phyloP scores from a whole-genome alignment of 805 yeast species.

The Wickerhamiella alocasiicola region DNA sequence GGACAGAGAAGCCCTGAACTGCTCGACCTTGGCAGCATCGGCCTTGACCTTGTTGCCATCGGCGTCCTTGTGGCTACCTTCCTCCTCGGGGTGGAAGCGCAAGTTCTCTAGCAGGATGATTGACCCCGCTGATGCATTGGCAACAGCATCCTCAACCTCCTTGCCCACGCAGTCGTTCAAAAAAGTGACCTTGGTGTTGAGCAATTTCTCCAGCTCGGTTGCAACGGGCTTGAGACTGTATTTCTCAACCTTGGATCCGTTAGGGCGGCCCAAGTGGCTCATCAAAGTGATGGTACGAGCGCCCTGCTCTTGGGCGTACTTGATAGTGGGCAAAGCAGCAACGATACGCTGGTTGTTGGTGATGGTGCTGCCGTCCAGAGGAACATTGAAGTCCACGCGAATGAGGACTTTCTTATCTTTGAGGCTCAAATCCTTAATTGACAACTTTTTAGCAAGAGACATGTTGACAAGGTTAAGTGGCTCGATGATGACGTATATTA shows the following conservation, averaged over 20 bases:
- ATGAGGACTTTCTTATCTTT: constrained; percentile 92
- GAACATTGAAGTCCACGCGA: constrained; percentile 60
- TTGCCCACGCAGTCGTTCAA: constrained; percentile 85
- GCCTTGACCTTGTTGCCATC: constrained; percentile 89
- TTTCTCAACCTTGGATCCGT: constrained; percentile 77
- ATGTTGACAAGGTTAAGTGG: constrained; percentile 29
- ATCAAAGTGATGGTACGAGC: constrained; percentile 90
- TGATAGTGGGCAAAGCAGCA: constrained; percentile 97
- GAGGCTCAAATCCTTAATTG: constrained; percentile 82
- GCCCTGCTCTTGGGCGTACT: constrained; percentile 80
- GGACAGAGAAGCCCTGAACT: constrained; percentile 82
- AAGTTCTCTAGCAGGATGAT: constrained; percentile 90
- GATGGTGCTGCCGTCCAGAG: constrained; percentile 84
- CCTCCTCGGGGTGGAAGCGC: constrained; percentile 89
- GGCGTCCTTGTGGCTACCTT: constrained; percentile 83
- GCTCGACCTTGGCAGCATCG: constrained; percentile 64
- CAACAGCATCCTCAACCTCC: constrained; percentile 72
- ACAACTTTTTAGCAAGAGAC: constrained; percentile 89
- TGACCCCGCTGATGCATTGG: constrained; percentile 62
- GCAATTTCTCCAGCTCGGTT: constrained; percentile 67
- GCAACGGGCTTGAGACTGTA: constrained; percentile 92
- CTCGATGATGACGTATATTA: too few species aligned
- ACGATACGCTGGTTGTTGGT: constrained; percentile 99
- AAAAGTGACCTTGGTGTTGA: constrained; percentile 66
- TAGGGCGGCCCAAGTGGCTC: constrained; percentile 98